These are phyloP conservation scores for Ogataea kodamae DNA, from an alignment of 805 yeast species.

Conservation along the genomic window DNA sequence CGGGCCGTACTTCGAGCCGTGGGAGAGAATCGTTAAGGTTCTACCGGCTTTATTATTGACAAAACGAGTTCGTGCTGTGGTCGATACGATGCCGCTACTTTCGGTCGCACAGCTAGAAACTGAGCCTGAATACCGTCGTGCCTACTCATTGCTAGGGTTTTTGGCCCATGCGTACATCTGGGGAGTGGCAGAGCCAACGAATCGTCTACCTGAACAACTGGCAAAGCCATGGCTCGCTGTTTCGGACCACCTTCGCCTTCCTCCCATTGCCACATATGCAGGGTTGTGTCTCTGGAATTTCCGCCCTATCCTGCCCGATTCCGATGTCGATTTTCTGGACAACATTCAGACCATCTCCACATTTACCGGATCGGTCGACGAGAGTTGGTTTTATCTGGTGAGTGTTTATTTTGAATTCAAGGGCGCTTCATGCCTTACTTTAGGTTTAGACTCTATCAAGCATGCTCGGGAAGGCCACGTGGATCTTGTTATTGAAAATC, in stretches of 20 bases:
- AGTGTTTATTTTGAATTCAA: conserved; percentile 80
- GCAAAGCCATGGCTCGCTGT: conserved; percentile 67
- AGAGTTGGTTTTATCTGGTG: conserved; percentile 89
- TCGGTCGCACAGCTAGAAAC: conserved; percentile 42
- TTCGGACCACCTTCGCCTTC: conserved; percentile 61
- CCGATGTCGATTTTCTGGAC: conserved; percentile 42
- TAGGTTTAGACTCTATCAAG: conserved; percentile 65
- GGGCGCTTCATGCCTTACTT: conserved; percentile 67
- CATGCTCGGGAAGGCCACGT: conserved; percentile 48
- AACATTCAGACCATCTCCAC: conserved; percentile 77
- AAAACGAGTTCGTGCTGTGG: conserved; percentile 52
- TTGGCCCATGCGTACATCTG: conserved; percentile 87
- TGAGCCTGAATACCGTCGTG: conserved; percentile 64
- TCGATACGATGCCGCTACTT: conserved; percentile 62
- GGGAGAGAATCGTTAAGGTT: conserved; percentile 69
- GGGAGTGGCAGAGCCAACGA: conserved; percentile 64
- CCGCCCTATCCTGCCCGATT: conserved; percentile 51
- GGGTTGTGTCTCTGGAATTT: conserved; percentile 88
- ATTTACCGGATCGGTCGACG: conserved; percentile 87
- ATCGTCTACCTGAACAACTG: conserved; percentile 61
- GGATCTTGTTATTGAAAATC: conserved; percentile 37
- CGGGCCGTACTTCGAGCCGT: conserved; percentile 59
- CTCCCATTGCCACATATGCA: conserved; percentile 87
- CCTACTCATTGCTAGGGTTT: conserved; percentile 75
- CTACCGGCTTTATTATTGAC: conserved; percentile 75